Percentiles rank a stretch among this genome's conserved stretches.
phyloP scores from a whole-genome alignment of 176 grass and related monocot genomes.

The Secale cereale region DNA sequence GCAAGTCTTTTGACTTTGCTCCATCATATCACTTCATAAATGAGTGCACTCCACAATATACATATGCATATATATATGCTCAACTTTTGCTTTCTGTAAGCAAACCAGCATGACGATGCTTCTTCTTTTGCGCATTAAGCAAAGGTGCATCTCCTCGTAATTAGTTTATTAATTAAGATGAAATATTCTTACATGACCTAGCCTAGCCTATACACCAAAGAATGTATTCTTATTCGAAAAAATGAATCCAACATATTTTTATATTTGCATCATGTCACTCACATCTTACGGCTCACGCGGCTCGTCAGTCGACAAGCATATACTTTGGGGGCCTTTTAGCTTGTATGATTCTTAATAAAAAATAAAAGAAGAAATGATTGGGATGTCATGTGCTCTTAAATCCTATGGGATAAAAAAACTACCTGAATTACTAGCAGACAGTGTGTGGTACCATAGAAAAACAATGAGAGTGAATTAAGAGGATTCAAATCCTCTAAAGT shows the following conservation, averaged over 20 bases:
- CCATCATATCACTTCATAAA: not conserved
- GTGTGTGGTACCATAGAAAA: no score
- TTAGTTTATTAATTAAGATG: not conserved
- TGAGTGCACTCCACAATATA: not conserved
- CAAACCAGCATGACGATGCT: not conserved
- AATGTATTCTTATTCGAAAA: not conserved
- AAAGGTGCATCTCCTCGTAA: not conserved
- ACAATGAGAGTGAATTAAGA: no score
- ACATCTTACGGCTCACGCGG: no score
- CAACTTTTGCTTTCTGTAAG: not conserved
- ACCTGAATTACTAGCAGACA: no score
- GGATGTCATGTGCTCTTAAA: no score
- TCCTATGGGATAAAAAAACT: no score
- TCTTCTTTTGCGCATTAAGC: not conserved
- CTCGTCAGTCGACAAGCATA: no score
- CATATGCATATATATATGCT: not conserved
- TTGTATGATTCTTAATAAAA: no score
- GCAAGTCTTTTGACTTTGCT: not conserved
- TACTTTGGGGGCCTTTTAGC: no score
- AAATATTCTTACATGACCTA: not conserved
- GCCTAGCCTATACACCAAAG: not conserved
- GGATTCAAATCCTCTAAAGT: no score
- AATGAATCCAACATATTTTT: not conserved
- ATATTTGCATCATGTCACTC: not conserved
- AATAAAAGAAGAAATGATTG: no score